phyloP scores from a whole-genome alignment of 2,329 filamentous ascomycete genomes.

The Teratosphaeria gauchensis region DNA sequence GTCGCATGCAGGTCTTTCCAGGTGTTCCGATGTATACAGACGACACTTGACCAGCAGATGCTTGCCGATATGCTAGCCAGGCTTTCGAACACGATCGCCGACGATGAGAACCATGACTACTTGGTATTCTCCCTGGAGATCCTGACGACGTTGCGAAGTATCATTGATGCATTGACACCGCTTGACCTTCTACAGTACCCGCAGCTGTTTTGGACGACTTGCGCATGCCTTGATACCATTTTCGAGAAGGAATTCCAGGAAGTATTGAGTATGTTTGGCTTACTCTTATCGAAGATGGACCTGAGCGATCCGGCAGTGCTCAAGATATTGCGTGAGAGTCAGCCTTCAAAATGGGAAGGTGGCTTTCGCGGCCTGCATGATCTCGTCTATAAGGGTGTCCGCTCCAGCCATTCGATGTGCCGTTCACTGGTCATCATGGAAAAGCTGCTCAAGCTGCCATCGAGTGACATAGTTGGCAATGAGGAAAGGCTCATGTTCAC shows the following conservation, averaged over 20 bases:
- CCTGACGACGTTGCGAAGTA: conserved; percentile 80
- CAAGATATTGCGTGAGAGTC: conserved; percentile 62
- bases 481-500: conserved; percentile 75
- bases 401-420: conserved; percentile 74
- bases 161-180: conserved; percentile 74
- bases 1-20: conserved; percentile 95
- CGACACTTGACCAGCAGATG: conserved; percentile 84
- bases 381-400: conserved; percentile 81
- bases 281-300: conserved; percentile 75
- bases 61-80: conserved; percentile 92
- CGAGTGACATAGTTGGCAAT: conserved; percentile 70
- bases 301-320: conserved; percentile 61
- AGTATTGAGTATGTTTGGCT: conserved; percentile 81
- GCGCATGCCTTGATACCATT: conserved; percentile 90
- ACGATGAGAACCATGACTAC: conserved; percentile 78
- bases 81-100: conserved; percentile 91
- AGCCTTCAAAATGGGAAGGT: conserved; percentile 81
- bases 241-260: conserved; percentile 93
- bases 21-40: conserved; percentile 88
- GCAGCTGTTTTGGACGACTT: conserved; percentile 95
- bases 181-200: conserved; percentile 80
- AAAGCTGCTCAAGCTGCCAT: conserved; percentile 67
- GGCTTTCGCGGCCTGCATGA: conserved; percentile 77
- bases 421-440: conserved; percentile 69
- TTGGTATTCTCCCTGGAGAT: conserved; percentile 98